Percentiles rank a stretch among this genome's conserved stretches.
These are phyloP conservation scores for Westerdykella aurantiaca DNA, from an alignment of 2,329 filamentous ascomycete species.

Conservation along the genomic window DNA sequence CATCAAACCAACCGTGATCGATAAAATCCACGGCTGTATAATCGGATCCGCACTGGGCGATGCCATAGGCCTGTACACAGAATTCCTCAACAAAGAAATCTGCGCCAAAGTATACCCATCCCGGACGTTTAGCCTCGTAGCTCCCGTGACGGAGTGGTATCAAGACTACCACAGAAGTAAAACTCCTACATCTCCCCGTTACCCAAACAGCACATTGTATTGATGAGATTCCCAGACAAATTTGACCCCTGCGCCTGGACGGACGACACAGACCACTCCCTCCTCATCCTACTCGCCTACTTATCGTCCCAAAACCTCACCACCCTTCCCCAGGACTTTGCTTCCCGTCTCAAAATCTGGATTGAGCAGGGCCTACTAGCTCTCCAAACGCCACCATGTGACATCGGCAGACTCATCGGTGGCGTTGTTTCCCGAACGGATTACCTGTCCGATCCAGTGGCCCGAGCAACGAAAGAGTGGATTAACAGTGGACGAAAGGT, in stretches of 20 bases:
- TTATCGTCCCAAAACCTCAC: constrained; percentile 38
- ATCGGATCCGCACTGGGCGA: constrained; percentile 51
- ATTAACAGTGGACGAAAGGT: constrained; percentile 33
- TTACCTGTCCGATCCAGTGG: constrained; percentile 40
- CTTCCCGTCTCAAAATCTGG: constrained; percentile 45
- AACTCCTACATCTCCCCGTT: constrained; percentile 19
- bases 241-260: constrained; percentile 44
- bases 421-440: constrained; percentile 39
- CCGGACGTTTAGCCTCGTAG: constrained; percentile 38
- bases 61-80: constrained; percentile 51
- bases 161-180: constrained; percentile 43
- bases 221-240: constrained; percentile 8
- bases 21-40: constrained; percentile 43
- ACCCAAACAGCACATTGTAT: background rate
- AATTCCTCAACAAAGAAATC: constrained; percentile 42
- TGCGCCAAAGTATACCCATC: constrained; percentile 36
- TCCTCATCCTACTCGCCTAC: constrained; percentile 47
- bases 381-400: constrained; percentile 45
- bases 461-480: constrained; percentile 41
- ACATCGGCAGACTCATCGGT: constrained; percentile 46
- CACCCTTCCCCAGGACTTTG: constrained; percentile 38
- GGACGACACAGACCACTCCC: constrained; percentile 52
- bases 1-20: constrained; percentile 21
- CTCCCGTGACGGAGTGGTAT: constrained; percentile 39
- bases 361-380: constrained; percentile 44